Base-by-base conservation (phyloP, 176 grass and related monocot species). In the Avena sativa region DNA sequence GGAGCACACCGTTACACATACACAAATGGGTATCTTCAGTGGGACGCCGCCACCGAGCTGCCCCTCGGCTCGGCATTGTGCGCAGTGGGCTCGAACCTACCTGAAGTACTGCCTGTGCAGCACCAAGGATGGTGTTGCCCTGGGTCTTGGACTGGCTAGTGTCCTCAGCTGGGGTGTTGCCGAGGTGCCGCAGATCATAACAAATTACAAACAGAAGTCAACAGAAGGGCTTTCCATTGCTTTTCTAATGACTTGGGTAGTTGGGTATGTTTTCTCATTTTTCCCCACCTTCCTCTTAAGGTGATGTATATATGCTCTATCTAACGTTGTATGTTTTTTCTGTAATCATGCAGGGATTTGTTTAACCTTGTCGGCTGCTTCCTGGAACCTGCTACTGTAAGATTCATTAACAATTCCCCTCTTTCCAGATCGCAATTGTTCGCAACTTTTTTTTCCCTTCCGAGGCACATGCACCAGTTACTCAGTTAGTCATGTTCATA, bases 361-460 rank as follows among this genome's bases (percentile, higher is more conserved):
- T 96, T 99, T 94, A 99, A 99, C 53, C 79, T 99, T 74, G 28
- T 76, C 8, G 97, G 97, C 36, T 99, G 97, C 87, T 87, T 96
- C 71, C 85, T 99, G 76, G 97, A 99, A 81, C 92, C 97, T 76
- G 85, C 83, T 78, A 99, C 97, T 78, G 97, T 99, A 99, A 94
- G 93, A 88, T 44, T 73, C 23, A 66, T 81, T 76, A 19, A 6
- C 8, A 86, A 80, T 11, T 52, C 51, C 25, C 28, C 7, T 53
- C 78, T 25, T 76, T 76, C 73, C 25, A 36, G 64, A 36, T 34
- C 30, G 13, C 53, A 43, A 59, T 52, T 26, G 52, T 47, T 61
- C 49, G 13, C 17, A 53, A 38, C 62, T 65, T 30, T 81, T 70
- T 25, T 23, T 82, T 19, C 23, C 23, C 6, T 43, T 43, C 40